Conservation (phyloP, 208 protist species). For the Acanthamoeba healyi region DNA sequence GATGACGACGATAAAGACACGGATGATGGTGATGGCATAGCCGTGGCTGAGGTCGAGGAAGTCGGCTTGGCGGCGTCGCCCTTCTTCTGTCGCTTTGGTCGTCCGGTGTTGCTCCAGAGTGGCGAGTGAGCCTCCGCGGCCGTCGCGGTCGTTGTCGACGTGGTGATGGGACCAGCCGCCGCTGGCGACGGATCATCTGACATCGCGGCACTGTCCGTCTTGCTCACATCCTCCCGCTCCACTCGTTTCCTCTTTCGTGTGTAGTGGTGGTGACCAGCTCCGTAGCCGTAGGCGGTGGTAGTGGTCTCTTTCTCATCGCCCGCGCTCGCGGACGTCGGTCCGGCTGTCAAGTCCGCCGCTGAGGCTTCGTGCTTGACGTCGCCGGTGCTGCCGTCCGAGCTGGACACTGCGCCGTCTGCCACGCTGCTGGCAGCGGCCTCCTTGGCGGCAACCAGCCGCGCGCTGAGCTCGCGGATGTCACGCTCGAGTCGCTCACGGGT, state of each 20-base stretch:
- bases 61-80: neutral
- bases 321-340: neutral
- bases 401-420: too few relatives aligned
- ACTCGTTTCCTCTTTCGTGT: neutral
- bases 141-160: neutral
- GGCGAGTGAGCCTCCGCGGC: neutral
- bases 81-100: neutral
- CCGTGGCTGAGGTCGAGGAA: neutral
- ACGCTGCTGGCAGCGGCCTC: neutral
- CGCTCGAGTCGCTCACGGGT: neutral
- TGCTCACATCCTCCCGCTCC: neutral
- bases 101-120: neutral
- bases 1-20: too few relatives aligned
- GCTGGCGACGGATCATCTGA: neutral
- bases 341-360: neutral
- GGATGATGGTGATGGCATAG: neutral
- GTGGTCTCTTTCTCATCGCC: neutral
- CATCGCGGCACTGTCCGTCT: neutral
- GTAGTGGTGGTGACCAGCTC: neutral
- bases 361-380: neutral
- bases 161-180: neutral
- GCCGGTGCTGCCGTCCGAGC: neutral
- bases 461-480: conserved; percentile 4
- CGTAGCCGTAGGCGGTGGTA: neutral
- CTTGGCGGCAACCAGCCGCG: neutral